Evolutionary conservation across 2,329 filamentous ascomycete species (phyloP).

Genomic region (Alternaria gaisen): DNA sequence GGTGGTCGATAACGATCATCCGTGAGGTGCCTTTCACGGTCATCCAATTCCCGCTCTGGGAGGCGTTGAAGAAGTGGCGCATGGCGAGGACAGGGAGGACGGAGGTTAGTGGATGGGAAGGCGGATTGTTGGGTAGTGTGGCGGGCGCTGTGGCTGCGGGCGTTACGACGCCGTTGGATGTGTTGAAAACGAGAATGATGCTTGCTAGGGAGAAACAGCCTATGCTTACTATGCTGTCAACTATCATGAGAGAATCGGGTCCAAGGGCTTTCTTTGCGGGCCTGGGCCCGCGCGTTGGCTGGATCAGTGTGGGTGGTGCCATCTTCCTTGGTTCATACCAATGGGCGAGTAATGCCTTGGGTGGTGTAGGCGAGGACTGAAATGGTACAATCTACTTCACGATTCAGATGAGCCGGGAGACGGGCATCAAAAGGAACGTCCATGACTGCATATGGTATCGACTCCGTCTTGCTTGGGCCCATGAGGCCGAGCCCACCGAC

Average conservation of each 20-base stretch:
- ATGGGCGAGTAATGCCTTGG: slow-evolving; percentile 80
- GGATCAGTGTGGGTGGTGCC: slow-evolving; percentile 94
- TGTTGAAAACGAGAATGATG: slow-evolving; percentile 97
- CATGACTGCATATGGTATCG: slow-evolving; percentile 5
- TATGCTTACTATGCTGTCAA: slow-evolving; percentile 66
- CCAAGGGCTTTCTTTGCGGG: slow-evolving; percentile 76
- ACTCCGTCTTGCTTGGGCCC: background rate
- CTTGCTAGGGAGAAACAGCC: slow-evolving; percentile 74
- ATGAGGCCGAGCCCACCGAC: slow-evolving; percentile 2
- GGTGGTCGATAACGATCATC: slow-evolving; percentile 91
- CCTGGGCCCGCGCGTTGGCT: slow-evolving; percentile 83
- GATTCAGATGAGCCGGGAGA: background rate
- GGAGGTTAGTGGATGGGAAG: slow-evolving; percentile 75
- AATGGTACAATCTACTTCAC: background rate
- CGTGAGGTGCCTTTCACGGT: slow-evolving; percentile 97
- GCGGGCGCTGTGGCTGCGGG: slow-evolving; percentile 87
- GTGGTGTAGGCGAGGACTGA: slow-evolving; percentile 49
- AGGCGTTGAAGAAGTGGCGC: slow-evolving; percentile 82
- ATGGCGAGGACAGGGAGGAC: slow-evolving; percentile 56
- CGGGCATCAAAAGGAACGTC: background rate
- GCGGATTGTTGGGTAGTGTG: slow-evolving; percentile 82
- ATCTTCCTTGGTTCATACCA: slow-evolving; percentile 96
- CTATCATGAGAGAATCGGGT: slow-evolving; percentile 72
- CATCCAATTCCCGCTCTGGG: slow-evolving; percentile 97
- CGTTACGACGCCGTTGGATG: slow-evolving; percentile 90